phyloP scores from a whole-genome alignment of 805 yeast genomes.

The Schwanniomyces occidentalis region DNA sequence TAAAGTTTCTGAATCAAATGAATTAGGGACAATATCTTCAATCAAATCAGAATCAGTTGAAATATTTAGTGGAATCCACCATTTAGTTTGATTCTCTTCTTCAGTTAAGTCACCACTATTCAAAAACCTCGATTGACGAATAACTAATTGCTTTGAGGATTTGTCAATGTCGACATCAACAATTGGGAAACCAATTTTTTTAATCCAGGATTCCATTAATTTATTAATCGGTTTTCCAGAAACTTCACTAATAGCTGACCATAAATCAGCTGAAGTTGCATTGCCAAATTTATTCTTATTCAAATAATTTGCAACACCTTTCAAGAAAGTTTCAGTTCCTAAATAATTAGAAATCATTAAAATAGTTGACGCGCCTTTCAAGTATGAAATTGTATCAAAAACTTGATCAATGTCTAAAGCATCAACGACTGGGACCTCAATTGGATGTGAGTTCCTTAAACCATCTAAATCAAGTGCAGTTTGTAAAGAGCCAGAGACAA shows the following conservation, averaged over 20 bases:
- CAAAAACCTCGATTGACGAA: constrained; percentile 62
- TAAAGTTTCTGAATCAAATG: constrained; percentile 22
- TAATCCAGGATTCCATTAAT: constrained; percentile 73
- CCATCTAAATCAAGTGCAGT: constrained; percentile 55
- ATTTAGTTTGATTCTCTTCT: constrained; percentile 55
- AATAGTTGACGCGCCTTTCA: constrained; percentile 78
- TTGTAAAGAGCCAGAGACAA: constrained; percentile 53
- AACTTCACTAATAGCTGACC: constrained; percentile 64
- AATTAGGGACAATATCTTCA: constrained; percentile 15
- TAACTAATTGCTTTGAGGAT: constrained; percentile 33
- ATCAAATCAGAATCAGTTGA: constrained; percentile 16
- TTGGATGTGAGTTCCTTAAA: constrained; percentile 69
- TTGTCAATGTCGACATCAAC: constrained; percentile 45
- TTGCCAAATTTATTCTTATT: constrained; percentile 63
- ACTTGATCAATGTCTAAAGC: constrained; percentile 81
- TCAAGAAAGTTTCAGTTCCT: constrained; percentile 66
- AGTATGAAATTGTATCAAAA: constrained; percentile 78
- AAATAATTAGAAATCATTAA: constrained; percentile 73
- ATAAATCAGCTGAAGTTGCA: constrained; percentile 72
- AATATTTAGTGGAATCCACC: constrained; percentile 60
- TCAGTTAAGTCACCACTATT: constrained; percentile 59
- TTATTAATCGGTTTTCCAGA: constrained; percentile 59
- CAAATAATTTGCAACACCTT: constrained; percentile 72
- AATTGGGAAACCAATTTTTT: constrained; percentile 72
- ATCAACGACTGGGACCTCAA: constrained; percentile 76